Conservation (phyloP, 73 alveolate species). For the Paramecium sexaurelia region DNA sequence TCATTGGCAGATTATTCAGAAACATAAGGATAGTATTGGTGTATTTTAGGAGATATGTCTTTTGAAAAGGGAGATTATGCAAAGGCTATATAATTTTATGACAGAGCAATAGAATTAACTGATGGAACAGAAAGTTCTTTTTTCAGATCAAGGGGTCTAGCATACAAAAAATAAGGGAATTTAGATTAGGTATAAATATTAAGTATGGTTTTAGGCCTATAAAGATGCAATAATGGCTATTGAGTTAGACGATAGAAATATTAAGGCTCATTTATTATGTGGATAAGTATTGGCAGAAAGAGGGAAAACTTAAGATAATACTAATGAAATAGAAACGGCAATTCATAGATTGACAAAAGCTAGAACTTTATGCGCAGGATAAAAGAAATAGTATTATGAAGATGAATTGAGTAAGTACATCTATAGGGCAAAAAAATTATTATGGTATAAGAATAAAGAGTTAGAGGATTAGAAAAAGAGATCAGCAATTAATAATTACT, state of each 20-base stretch:
- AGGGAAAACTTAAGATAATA: background rate
- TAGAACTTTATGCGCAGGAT: conserved; percentile 40
- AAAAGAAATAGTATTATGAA: conserved; percentile 38
- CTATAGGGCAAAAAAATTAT: conserved; percentile 41
- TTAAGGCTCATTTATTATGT: conserved; percentile 50
- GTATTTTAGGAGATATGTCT: background rate
- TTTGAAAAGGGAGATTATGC: conserved; percentile 10
- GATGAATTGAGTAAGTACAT: conserved; percentile 46
- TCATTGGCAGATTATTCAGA: background rate
- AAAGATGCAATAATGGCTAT: conserved; percentile 42
- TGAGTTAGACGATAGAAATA: conserved; percentile 44
- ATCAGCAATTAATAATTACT: background rate
- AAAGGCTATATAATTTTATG: background rate
- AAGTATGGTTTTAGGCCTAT: background rate
- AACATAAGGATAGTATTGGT: conserved; percentile 41
- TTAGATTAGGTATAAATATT: background rate
- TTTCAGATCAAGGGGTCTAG: conserved; percentile 30
- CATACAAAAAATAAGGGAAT: background rate
- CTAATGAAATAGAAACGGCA: conserved; percentile 24
- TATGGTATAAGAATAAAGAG: conserved; percentile 23
- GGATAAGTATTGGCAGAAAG: conserved; percentile 55
- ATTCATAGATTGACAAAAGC: conserved; percentile 12
- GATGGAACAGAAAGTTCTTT: conserved; percentile 41
- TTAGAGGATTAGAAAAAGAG: background rate
- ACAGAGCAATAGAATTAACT: conserved; percentile 25